Evolutionary conservation across 257 asterid genomes (phyloP), one percentile per base, ranked within the genome.

Genomic region (Anisodus tanguticus): DNA sequence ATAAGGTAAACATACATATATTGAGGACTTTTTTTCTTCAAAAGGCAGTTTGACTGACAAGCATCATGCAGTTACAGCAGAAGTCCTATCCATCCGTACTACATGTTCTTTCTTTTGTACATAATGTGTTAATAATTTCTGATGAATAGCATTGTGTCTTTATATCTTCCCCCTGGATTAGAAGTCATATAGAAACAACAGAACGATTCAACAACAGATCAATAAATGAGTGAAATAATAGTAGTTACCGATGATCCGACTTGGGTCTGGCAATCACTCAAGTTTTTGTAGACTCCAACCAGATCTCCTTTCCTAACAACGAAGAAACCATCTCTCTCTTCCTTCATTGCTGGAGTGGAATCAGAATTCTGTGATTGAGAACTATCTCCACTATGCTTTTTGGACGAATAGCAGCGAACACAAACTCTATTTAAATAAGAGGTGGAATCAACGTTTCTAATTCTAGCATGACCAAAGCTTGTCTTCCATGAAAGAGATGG

Each of bases 181-280:
- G 13, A 77, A 77, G 16, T 53, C 51, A 31, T 77, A 63, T 77
- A 53, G 64, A 77, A 77, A 77, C 49, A 76, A 51, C 7, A 76
- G 63, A 26, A 51, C 0, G 0, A 51, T 51, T 76, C 63, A 51
- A 76, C 22, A 77, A 77, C 22, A 76, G 63, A 76, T 76, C 22
- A 76, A 51, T 76, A 76, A 22, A 76, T 76, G 45, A 9, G 22
- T 49, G 81, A 51, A 76, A 83, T 55, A 84, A 71, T 67, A 87
- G 70, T 72, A n/a, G 89, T 90, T 94, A 95, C 99, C 92, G 99
- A 95, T 77, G 94, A 86, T 88, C 98, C 99, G 72, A 93, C 99
- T 95, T 95, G 99, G 81, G 93, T 92, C 90, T 95, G 99, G 82
- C 98, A 95, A 86, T 95, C 99, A 85, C 94, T 94, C 85, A 95